Conservation (phyloP, 1,284 basidiomycete species). For the Cystobasidium sp. region DNA sequence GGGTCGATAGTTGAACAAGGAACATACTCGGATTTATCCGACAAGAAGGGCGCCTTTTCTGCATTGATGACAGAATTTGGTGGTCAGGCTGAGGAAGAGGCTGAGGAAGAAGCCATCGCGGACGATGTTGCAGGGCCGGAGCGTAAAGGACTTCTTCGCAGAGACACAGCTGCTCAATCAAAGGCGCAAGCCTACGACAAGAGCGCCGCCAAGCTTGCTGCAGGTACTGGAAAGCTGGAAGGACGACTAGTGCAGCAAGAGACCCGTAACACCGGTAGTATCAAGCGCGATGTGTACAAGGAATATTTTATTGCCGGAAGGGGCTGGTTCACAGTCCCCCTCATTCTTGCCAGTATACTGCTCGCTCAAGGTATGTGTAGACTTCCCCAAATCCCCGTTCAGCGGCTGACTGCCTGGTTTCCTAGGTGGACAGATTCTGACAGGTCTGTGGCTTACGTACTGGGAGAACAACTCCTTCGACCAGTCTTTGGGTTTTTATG, state of each 20-base stretch:
- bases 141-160: neutral
- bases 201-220: slow-evolving; percentile 59
- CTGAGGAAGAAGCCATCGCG: slow-evolving; percentile 55
- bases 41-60: slow-evolving; percentile 70
- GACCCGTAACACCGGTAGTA: slow-evolving; percentile 24
- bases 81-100: slow-evolving; percentile 58
- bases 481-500: slow-evolving; percentile 64
- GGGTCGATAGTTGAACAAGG: slow-evolving; percentile 71
- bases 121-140: neutral
- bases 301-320: slow-evolving; percentile 31
- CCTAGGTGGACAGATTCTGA: slow-evolving; percentile 29
- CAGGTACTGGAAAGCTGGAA: slow-evolving; percentile 55
- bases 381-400: too few relatives aligned
- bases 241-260: slow-evolving; percentile 34
- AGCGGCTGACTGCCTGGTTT: neutral
- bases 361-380: slow-evolving; percentile 24
- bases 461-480: slow-evolving; percentile 41
- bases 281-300: slow-evolving; percentile 27
- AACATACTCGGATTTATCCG: slow-evolving; percentile 71
- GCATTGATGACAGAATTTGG: slow-evolving; percentile 72
- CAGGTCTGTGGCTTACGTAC: slow-evolving; percentile 26
- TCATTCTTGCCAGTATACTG: slow-evolving; percentile 8
- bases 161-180: slow-evolving; percentile 52
- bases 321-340: slow-evolving; percentile 24
- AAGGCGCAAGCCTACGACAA: slow-evolving; percentile 54